Evolutionary conservation across 73 alveolate species (phyloP), one percentile per base, ranked within the genome.

Genomic region (Paramecium sonneborni): DNA sequence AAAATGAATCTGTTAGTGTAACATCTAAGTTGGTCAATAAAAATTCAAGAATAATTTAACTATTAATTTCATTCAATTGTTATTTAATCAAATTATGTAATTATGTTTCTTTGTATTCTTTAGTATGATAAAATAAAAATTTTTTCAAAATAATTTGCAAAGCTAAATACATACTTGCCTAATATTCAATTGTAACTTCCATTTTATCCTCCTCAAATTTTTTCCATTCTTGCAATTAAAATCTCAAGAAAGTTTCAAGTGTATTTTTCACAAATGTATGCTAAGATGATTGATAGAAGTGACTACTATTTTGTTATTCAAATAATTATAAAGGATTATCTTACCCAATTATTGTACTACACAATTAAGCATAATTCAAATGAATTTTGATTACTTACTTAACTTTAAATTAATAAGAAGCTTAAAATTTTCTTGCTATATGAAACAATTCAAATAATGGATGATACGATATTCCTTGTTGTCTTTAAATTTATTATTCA

Each of bases 361-460:
- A 62, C 24, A 62, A 62, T 32, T 62, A 12, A 26, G 44, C 84
- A 62, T 62, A 62, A 62, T 32, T 62, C 44, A 62, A 62, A 62
- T 62, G 18, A 6, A 62, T 62, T 62, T 26, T 30, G 12, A 32
- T 62, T 0, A 62, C 84, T 62, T 62, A 62, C 2, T 32, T 62
- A 7, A 62, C 84, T 9, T 62, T 62, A 14, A 62, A 62, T 62
- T 62, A 32, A 32, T 32, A 62, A 62, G 84, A 62, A 3, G 84
- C 84, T 62, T 62, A 9, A 62, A 24, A 62, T 12, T 62, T 62
- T 6, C 84, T 26, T 30, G 84, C 84, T 30, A 62, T 32, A 62
- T 62, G 84, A 14, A 62, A 62, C 44, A 62, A 12, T 12, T 62
- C 84, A 62, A 62, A 62, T 62, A 62, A 62, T 26, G 84, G 84